These are phyloP conservation scores for Ophiocordyceps camponoti-floridani DNA, from an alignment of 2,329 filamentous ascomycete genomes.

Conservation along the genomic window DNA sequence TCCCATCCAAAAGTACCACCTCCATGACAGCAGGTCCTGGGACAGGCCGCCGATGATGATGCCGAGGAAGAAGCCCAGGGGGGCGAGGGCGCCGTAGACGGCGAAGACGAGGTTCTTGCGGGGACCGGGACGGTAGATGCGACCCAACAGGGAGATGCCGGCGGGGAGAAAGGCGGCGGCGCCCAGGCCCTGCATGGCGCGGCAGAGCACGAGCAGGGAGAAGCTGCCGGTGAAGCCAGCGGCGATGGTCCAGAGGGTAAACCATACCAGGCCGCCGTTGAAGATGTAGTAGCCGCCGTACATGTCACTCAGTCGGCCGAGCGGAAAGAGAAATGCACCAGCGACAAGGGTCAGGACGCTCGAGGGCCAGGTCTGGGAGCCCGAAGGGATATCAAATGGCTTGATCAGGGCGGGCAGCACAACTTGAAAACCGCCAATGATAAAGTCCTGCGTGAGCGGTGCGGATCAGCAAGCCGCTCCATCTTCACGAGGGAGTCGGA, in stretches of 20 bases:
- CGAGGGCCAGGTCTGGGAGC: constrained; percentile 44
- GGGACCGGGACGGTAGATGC: constrained; percentile 50
- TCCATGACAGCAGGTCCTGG: constrained; percentile 42
- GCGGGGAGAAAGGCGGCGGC: constrained; percentile 51
- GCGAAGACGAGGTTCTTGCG: constrained; percentile 51
- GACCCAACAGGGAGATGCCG: constrained; percentile 52
- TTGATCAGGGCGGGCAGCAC: constrained; percentile 47
- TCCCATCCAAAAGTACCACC: constrained; percentile 54
- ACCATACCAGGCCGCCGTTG: constrained; percentile 42
- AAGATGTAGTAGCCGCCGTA: constrained; percentile 45
- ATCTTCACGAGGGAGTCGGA: constrained; percentile 18
- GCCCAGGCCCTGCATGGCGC: constrained; percentile 58
- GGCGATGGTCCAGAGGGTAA: constrained; percentile 49
- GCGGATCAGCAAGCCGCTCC: background rate
- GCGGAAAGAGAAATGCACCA: constrained; percentile 40
- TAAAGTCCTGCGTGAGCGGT: background rate
- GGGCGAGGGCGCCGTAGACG: constrained; percentile 40
- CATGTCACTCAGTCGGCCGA: constrained; percentile 43
- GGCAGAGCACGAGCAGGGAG: constrained; percentile 54
- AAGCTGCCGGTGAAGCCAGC: constrained; percentile 51
- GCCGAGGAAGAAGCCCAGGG: constrained; percentile 42
- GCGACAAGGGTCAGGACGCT: constrained; percentile 41
- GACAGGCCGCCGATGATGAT: constrained; percentile 50
- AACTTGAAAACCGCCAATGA: constrained; percentile 60
- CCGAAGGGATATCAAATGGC: constrained; percentile 44